These are phyloP conservation scores for Torulaspora gathmanii DNA, from an alignment of 805 yeast species.

Conservation along the genomic window DNA sequence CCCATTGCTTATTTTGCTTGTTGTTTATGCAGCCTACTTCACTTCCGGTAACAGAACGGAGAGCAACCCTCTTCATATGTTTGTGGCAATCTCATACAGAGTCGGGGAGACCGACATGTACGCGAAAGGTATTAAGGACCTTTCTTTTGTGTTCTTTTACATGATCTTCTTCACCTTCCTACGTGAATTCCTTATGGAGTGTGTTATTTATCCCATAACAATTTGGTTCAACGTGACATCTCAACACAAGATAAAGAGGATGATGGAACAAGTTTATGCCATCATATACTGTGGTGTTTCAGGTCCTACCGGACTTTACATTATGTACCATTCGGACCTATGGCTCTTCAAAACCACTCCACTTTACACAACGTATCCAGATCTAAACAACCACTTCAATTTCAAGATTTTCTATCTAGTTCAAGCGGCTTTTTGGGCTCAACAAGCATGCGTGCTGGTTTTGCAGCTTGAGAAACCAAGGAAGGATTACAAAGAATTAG, in stretches of 20 bases:
- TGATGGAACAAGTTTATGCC: constrained; percentile 90
- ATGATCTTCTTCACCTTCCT: constrained; percentile 84
- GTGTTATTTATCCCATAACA: constrained; percentile 71
- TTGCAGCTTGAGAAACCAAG: constrained; percentile 92
- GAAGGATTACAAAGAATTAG: constrained; percentile 86
- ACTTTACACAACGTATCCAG: constrained; percentile 81
- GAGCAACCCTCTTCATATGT: constrained; percentile 57
- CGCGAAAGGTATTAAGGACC: constrained; percentile 84
- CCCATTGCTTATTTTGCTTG: constrained; percentile 49
- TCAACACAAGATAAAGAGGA: constrained; percentile 59
- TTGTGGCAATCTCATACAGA: constrained; percentile 61
- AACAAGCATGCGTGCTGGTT: constrained; percentile 78
- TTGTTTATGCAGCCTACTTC: constrained; percentile 43
- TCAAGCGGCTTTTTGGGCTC: constrained; percentile 98
- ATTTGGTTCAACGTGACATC: constrained; percentile 41
- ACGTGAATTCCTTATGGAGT: constrained; percentile 88
- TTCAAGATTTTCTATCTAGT: constrained; percentile 81
- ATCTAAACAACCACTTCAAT: constrained; percentile 58
- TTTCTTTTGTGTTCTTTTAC: constrained; percentile 70
- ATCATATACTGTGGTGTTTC: constrained; percentile 72
- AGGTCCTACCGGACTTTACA: constrained; percentile 84
- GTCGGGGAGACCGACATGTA: constrained; percentile 58
- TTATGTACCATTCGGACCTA: constrained; percentile 76
- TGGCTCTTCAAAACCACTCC: constrained; percentile 87
- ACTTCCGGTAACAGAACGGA: constrained; percentile 54